A percentile compares a stretch with the other conserved stretches of the same genome.
These are phyloP conservation scores for Oidium heveae DNA, from an alignment of 2,329 filamentous ascomycete species.

Conservation along the genomic window DNA sequence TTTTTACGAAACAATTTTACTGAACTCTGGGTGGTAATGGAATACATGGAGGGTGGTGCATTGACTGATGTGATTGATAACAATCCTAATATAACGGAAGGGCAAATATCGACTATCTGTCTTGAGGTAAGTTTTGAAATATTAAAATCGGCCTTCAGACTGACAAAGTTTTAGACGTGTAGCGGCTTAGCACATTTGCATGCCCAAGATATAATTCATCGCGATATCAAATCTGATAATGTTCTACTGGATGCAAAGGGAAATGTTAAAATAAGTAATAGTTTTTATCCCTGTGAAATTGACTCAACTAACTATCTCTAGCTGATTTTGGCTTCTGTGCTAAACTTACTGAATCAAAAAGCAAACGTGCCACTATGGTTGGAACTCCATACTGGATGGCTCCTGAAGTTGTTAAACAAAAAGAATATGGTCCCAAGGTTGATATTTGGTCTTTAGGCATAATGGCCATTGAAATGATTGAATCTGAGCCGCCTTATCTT, in stretches of 20 bases:
- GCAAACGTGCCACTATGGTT: constrained; percentile 96
- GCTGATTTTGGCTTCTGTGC: constrained; percentile 98
- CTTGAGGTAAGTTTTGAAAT: constrained; percentile 43
- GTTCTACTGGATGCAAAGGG: constrained; percentile 82
- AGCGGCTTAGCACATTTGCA: constrained; percentile 85
- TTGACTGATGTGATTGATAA: constrained; percentile 98
- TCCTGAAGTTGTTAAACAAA: constrained; percentile 96
- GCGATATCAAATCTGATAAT: constrained; percentile 98
- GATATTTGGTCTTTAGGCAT: constrained; percentile 98
- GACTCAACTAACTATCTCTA: constrained; percentile 20
- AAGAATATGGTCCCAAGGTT: constrained; percentile 94
- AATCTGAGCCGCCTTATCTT: constrained; percentile 89
- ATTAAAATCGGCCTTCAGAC: background rate
- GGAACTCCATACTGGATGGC: constrained; percentile 99
- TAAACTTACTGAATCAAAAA: constrained; percentile 90
- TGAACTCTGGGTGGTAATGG: constrained; percentile 99
- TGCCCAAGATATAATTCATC: constrained; percentile 88
- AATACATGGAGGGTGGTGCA: constrained; percentile 97
- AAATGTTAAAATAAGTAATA: constrained; percentile 91
- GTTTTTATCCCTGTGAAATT: background rate
- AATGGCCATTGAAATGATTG: constrained; percentile 99
- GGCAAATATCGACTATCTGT: constrained; percentile 95
- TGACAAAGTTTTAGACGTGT: constrained; percentile 44
- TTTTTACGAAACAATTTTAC: constrained; percentile 86
- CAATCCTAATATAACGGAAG: constrained; percentile 77